A percentile compares a stretch with the other conserved stretches of the same genome.
Evolutionary conservation across 352 stramenopile genomes (phyloP).

Genomic region (Pythium volutum): DNA sequence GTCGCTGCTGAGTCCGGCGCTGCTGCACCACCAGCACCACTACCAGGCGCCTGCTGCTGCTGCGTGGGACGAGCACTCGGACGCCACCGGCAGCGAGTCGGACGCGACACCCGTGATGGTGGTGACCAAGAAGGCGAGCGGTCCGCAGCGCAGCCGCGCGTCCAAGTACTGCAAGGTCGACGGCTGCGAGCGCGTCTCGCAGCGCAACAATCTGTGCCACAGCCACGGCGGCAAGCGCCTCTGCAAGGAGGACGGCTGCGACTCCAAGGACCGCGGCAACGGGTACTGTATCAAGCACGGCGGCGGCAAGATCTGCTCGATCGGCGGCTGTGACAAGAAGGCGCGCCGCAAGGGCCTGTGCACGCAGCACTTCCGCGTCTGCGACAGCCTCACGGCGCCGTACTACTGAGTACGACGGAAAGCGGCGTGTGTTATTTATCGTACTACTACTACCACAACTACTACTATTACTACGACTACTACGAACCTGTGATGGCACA

Average conservation of each 20-base stretch:
- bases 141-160: constrained; percentile 55
- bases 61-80: constrained; percentile 20
- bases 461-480: not conserved
- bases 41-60: not conserved
- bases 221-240: constrained; percentile 78
- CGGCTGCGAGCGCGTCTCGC: constrained; percentile 71
- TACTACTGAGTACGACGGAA: not conserved
- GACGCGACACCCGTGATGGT: not conserved
- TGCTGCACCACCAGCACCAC: constrained; percentile 2
- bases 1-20: constrained; percentile 50
- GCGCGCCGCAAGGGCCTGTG: constrained; percentile 76
- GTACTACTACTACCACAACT: not conserved
- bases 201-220: constrained; percentile 83
- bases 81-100: constrained; percentile 19
- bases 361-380: constrained; percentile 74
- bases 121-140: not conserved
- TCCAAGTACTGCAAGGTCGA: constrained; percentile 88
- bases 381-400: constrained; percentile 29
- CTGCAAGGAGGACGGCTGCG: constrained; percentile 77
- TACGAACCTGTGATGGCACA: no score
- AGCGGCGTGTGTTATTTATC: constrained; percentile 18
- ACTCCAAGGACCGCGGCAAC: constrained; percentile 79
- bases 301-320: constrained; percentile 79
- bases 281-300: constrained; percentile 83
- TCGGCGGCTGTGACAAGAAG: constrained; percentile 76